Conservation (phyloP, 2,329 filamentous ascomycete genomes). For the Helicocarpus griseus region DNA sequence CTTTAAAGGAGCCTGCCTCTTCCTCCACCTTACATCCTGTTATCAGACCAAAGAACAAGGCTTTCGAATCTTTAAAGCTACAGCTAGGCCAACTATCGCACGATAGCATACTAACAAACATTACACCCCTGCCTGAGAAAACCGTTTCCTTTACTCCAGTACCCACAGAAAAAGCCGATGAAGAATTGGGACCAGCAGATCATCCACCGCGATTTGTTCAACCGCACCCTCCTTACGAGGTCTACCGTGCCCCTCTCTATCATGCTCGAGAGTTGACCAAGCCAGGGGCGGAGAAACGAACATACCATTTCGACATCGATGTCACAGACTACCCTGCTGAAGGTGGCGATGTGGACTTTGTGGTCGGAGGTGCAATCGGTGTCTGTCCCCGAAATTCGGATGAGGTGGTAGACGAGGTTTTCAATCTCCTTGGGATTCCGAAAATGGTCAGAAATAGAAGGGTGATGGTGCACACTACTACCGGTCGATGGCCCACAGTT, state of each 20-base stretch:
- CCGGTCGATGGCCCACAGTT: conserved; percentile 90
- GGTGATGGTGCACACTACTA: conserved; percentile 65
- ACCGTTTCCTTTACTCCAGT: conserved; percentile 55
- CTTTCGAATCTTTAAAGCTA: conserved; percentile 69
- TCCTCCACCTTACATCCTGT: conserved; percentile 39
- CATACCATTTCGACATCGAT: conserved; percentile 94
- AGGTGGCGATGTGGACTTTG: conserved; percentile 74
- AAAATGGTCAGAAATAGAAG: conserved; percentile 76
- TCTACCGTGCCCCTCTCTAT: conserved; percentile 82
- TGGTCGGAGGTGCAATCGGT: conserved; percentile 91
- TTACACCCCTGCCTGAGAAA: conserved; percentile 63
- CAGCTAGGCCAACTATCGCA: conserved; percentile 65
- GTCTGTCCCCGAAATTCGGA: conserved; percentile 80
- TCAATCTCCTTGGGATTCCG: conserved; percentile 73
- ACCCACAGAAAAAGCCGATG: conserved; percentile 24
- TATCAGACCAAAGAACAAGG: conserved; percentile 65
- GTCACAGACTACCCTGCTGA: conserved; percentile 88
- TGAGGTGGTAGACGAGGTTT: conserved; percentile 67
- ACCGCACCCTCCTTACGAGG: conserved; percentile 85
- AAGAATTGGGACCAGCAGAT: conserved; percentile 29
- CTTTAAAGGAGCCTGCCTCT: conserved; percentile 35
- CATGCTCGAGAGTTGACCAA: conserved; percentile 78
- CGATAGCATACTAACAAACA: conserved; percentile 58
- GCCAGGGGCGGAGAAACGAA: conserved; percentile 85
- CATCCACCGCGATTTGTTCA: conserved; percentile 86